Base-by-base conservation (phyloP, 2,329 filamentous ascomycete genomes). In the Bretziella fagacearum region DNA sequence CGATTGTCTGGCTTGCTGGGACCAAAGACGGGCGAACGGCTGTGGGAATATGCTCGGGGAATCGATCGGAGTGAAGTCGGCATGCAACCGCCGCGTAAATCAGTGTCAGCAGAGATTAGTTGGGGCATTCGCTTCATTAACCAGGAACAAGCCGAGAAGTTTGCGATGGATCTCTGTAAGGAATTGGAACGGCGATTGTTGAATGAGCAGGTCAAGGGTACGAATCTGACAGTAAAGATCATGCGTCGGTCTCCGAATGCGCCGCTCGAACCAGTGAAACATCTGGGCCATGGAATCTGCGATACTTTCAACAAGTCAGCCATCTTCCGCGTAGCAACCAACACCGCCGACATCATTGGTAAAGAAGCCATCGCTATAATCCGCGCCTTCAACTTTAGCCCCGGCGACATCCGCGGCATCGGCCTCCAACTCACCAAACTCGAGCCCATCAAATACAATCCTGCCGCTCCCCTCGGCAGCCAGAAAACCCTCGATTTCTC, bases 41-140 rank as follows among this genome's bases (percentile, higher is more conserved):
- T 98, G 0, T 89, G 81, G 71, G 85, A 94, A 44, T 96, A 93
- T 60, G 73, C 89, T 18, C 76, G 85, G 4, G 91, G 91, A 2
- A 84, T 96, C 42, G 91, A 98, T 61, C 73, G 70, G 43, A 70
- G 77, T 1, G 85, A 94, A 60, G 84, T 96, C 4, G 89, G 87
- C 26, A 82, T 89, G 49, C 82, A 93, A 56, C 75, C 81, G 0
- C 68, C 84, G 13, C 78, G 91, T 46, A 98, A 96, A 58, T 96
- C 89, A 0, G 85, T 98, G 0, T 96, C 91, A 2, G 89, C 89
- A 1, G 91, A 98, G 59, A 85, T 98, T 52, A 98, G 91, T 56
- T 98, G 91, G 91, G 91, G 93, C 2, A 93, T 98, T 48, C 79
- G 91, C 4, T 98, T 98, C 58, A 77, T 91, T 54, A 93, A 73